Percentiles rank a stretch among this genome's conserved stretches.
phyloP scores from a whole-genome alignment of 2,329 filamentous ascomycete species.

The Sporothrix euskadiensis region DNA sequence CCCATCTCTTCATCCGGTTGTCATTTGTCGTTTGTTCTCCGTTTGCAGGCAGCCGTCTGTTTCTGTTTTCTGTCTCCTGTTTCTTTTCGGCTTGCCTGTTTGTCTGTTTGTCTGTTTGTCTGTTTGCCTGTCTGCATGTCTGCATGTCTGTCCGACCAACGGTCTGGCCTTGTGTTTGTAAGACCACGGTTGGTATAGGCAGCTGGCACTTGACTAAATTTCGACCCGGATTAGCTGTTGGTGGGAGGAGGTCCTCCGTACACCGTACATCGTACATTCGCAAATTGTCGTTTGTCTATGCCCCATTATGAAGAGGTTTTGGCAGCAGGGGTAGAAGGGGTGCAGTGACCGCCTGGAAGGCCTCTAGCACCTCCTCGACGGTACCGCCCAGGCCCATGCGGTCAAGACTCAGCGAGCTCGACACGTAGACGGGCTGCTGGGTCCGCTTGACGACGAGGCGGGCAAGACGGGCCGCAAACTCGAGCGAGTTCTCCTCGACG shows the following conservation, averaged over 20 bases:
- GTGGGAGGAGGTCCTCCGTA: too few species aligned
- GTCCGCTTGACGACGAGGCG: slow-evolving; percentile 77
- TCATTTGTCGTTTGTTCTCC: not conserved
- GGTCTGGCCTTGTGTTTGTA: not conserved
- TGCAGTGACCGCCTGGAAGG: slow-evolving; percentile 71
- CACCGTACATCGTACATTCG: not conserved
- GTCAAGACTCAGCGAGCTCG: slow-evolving; percentile 79
- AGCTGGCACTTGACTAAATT: not conserved
- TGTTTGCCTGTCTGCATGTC: too few species aligned
- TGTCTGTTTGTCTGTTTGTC: not conserved
- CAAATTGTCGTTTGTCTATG: not conserved
- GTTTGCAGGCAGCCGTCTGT: not conserved
- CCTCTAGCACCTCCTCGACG: slow-evolving; percentile 93
- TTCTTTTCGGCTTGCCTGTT: not conserved
- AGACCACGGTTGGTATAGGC: not conserved
- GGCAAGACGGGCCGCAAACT: slow-evolving; percentile 83
- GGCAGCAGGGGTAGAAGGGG: slow-evolving; percentile 61
- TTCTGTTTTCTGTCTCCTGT: too few species aligned
- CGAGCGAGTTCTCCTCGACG: slow-evolving; percentile 71
- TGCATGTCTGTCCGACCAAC: slow-evolving; percentile 3
- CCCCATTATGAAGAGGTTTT: slow-evolving; percentile 31
- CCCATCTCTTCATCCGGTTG: not conserved
- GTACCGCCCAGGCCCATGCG: slow-evolving; percentile 73
- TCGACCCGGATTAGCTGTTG: not conserved
- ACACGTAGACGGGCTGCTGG: slow-evolving; percentile 79